Percentiles rank a stretch among this genome's conserved stretches.
Evolutionary conservation across 2,329 filamentous ascomycete species (phyloP).

Genomic region (Myriosclerotinia curreyana): DNA sequence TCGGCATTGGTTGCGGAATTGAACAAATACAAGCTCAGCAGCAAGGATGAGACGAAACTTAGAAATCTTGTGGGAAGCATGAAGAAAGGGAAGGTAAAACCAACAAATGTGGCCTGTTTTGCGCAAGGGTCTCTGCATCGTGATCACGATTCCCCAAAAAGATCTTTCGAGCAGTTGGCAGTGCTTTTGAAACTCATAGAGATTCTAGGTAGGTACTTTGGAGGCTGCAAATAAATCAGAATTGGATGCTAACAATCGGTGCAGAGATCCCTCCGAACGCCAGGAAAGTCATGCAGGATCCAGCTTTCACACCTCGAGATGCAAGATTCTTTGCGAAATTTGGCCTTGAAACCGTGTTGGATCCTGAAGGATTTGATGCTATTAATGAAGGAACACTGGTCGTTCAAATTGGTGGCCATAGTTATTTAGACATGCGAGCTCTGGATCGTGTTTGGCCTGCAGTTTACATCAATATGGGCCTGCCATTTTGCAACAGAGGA

Average conservation of each 20-base stretch:
- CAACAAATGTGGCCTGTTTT: background rate
- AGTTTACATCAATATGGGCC: background rate
- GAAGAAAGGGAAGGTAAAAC: background rate
- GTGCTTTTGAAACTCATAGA: constrained; percentile 5
- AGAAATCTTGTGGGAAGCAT: background rate
- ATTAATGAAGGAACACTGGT: background rate
- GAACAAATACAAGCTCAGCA: background rate
- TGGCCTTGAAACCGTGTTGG: background rate
- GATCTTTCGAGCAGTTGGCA: background rate
- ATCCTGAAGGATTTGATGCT: background rate
- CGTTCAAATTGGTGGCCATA: background rate
- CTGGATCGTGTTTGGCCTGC: background rate
- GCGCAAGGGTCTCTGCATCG: background rate
- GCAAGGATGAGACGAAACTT: background rate
- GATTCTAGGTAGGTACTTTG: background rate
- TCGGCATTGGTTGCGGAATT: background rate
- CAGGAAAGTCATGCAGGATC: background rate
- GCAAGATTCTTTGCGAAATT: background rate
- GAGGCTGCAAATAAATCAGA: background rate
- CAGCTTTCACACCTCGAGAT: background rate
- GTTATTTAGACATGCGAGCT: background rate
- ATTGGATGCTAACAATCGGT: background rate
- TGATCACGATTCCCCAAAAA: no score
- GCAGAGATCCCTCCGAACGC: background rate
- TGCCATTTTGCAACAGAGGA: background rate